Conservation (phyloP, 148 eudicot genomes). For the Cornus suecica region DNA sequence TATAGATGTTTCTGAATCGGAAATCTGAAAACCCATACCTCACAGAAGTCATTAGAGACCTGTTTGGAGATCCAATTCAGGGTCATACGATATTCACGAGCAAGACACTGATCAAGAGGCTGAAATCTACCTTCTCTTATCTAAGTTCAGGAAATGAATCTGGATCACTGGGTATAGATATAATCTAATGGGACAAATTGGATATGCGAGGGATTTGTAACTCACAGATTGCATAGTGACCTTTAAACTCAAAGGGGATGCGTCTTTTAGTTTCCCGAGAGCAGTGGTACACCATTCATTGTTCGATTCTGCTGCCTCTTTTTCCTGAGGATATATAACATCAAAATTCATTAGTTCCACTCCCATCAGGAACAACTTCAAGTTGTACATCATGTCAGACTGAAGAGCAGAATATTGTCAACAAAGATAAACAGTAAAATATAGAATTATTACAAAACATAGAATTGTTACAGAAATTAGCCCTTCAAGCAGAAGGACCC, state of each 20-base stretch:
- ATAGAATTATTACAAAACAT: too few relatives aligned
- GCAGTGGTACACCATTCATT: constrained; percentile 55
- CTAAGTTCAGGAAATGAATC: constrained; percentile 30
- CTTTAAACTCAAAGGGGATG: constrained; percentile 93
- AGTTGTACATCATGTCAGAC: not conserved
- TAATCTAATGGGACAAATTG: not conserved
- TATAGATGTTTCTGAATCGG: not conserved
- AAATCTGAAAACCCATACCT: constrained; percentile 47
- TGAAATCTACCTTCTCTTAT: constrained; percentile 92
- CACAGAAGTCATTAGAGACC: constrained; percentile 78
- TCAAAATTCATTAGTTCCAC: not conserved
- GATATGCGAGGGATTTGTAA: constrained; percentile 7
- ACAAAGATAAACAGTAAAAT: not conserved
- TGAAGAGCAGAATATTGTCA: not conserved
- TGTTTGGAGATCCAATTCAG: constrained; percentile 58
- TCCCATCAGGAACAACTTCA: not conserved
- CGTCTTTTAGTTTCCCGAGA: constrained; percentile 68
- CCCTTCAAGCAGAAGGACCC: not conserved
- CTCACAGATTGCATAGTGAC: constrained; percentile 88
- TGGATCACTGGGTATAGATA: constrained; percentile 12
- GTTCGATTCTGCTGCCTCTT: constrained; percentile 48
- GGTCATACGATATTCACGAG: constrained; percentile 75
- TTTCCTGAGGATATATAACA: constrained; percentile 52
- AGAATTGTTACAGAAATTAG: not conserved
- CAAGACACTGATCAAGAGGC: constrained; percentile 81